Evolutionary conservation across 306 rosid genomes (phyloP), one percentile per base, ranked within the genome.

Genomic region (Casuarina equisetifolia): DNA sequence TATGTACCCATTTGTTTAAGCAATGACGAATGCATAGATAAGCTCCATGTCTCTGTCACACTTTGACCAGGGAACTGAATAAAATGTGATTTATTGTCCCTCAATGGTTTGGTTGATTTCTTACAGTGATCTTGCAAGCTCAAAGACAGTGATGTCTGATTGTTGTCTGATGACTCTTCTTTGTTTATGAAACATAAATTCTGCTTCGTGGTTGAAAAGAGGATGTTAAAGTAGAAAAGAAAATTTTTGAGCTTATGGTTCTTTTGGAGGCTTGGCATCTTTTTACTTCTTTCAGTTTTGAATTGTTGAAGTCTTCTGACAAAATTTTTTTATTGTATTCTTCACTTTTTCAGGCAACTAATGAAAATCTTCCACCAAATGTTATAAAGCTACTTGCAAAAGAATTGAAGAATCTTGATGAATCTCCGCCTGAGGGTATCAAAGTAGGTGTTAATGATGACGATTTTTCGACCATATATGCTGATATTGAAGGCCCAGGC

Each of bases 401-500:
- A 88, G 99, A 96, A 86, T 85, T 96, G 91, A 96, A 96, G 85
- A 91, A 75, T 82, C 99, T 96, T 40, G 96, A 96, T 19, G 99
- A 96, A 77, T 88, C 91, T 78, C 99, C 99, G 44, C 98, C 99
- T 0, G 99, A 96, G 81, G 99, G 99, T 79, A 96, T 96, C 76
- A 92, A 96, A 87, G 99, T 96, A 51, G 84, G 86, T 2, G 90
- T 96, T 10, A 90, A 96, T 63, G 99, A 92, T 79, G 97, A 91
- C 80, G 97, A 92, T 80, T 96, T 96, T 69, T 91, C 99, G 16
- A 93, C 85, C 35, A 96, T 96, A 82, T 87, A 20, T 92, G 96
- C 96, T 53, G 98, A 96, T 83, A 86, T 96, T 73, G 98, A 96
- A 48, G 99, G 99, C 84, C 99, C 99, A 81, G 98, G 99, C 83